Evolutionary conservation across 768 basidiomycete species (phyloP).

Genomic region (Leccinum disarticulatum): DNA sequence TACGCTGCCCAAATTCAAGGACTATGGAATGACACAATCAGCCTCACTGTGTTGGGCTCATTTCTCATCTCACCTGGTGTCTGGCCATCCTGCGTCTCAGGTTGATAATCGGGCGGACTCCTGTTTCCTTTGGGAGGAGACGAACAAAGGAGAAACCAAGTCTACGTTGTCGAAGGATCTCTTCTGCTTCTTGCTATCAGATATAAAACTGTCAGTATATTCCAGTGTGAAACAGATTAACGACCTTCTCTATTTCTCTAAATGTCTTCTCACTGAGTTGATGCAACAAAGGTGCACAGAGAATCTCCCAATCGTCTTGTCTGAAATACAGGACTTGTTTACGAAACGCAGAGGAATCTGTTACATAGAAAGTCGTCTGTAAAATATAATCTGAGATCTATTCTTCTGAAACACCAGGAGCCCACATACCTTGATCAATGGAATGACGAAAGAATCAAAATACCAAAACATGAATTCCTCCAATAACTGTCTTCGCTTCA

Average conservation of each 20-base stretch:
- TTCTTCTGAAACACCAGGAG: not conserved
- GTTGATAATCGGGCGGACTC: slow-evolving; percentile 94
- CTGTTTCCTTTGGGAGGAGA: slow-evolving; percentile 90
- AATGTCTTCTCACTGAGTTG: slow-evolving; percentile 73
- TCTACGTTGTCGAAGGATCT: slow-evolving; percentile 65
- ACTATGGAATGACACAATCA: slow-evolving; percentile 23
- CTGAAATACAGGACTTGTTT: slow-evolving; percentile 88
- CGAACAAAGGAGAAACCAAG: slow-evolving; percentile 86
- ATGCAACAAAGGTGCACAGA: slow-evolving; percentile 80
- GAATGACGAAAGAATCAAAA: slow-evolving; percentile 80
- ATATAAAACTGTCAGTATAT: not conserved
- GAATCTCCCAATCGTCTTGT: slow-evolving; percentile 85
- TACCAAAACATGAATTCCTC: slow-evolving; percentile 95
- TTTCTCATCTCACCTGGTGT: slow-evolving; percentile 29
- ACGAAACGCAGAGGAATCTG: slow-evolving; percentile 83
- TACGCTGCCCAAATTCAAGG: slow-evolving; percentile 29
- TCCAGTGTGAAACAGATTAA: not conserved
- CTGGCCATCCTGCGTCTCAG: slow-evolving; percentile 52
- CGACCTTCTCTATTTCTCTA: slow-evolving; percentile 64
- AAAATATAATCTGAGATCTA: not conserved
- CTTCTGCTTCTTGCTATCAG: slow-evolving; percentile 57
- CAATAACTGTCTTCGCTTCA: slow-evolving; percentile 77
- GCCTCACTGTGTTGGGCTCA: not conserved
- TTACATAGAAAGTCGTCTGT: slow-evolving; percentile 92
- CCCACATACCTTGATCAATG: slow-evolving; percentile 67